These are phyloP conservation scores for Silene latifolia DNA, from an alignment of 148 eudicot genomes.

Conservation along the genomic window DNA sequence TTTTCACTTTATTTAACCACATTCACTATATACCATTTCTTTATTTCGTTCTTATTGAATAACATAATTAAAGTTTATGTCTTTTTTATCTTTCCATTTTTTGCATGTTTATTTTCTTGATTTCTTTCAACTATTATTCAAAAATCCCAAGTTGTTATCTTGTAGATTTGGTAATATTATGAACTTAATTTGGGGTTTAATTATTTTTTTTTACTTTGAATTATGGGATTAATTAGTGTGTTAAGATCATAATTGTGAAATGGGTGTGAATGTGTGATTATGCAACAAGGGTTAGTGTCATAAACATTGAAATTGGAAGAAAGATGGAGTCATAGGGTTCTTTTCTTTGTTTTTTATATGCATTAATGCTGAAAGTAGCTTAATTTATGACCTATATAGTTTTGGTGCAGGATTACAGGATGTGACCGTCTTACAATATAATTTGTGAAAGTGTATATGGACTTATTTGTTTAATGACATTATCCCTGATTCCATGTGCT, in stretches of 20 bases:
- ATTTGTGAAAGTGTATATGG: too few relatives aligned
- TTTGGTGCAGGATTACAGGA: background rate
- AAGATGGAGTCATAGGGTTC: background rate
- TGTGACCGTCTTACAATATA: too few relatives aligned
- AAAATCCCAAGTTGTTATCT: background rate
- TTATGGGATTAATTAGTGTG: background rate
- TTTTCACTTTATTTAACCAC: background rate
- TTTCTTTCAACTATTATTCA: background rate
- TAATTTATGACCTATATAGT: background rate
- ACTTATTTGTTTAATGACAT: too few relatives aligned
- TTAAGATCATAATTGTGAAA: background rate
- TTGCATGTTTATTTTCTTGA: slow-evolving; percentile 22
- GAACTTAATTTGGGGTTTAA: background rate
- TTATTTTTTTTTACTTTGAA: background rate
- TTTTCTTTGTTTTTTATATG: background rate
- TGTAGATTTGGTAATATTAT: background rate
- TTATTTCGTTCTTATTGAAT: background rate
- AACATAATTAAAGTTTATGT: background rate
- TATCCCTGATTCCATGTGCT: too few relatives aligned
- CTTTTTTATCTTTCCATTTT: slow-evolving; percentile 6
- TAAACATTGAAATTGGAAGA: background rate
- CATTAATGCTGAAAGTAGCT: background rate
- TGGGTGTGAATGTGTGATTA: slow-evolving; percentile 12
- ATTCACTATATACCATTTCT: background rate
- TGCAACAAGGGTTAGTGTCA: background rate